Evolutionary conservation across 2,329 filamentous ascomycete genomes (phyloP), one percentile per base, ranked within the genome.

Genomic region (Colletotrichum sp.): DNA sequence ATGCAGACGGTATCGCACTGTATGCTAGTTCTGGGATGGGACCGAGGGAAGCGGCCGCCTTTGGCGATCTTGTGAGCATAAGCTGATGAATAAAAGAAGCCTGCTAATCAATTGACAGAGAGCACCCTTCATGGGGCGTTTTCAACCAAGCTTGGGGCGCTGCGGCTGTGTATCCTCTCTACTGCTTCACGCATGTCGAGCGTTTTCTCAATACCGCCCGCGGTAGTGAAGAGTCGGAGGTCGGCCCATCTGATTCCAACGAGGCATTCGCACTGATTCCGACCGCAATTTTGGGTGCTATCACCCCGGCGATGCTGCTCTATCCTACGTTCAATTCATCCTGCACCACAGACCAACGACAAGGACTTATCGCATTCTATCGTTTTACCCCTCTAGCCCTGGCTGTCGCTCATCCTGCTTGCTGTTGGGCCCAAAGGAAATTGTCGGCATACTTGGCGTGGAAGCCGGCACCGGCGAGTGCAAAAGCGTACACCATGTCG

Each of bases 1-100:
- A 73, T 69, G 71, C 71, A 73, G 3, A 63, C 71, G 16, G 36
- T 34, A 6, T 63, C 71, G 6, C 65, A 73, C n/a, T 73, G 71
- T 9, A 73, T 73, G 39, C 2, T 73, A 7, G 57, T 69, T 3
- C 21, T 73, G 6, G 71, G 65, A 24, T 73, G 66, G 71, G 34
- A n/a, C 9, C 3, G 4, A n/a, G 71, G 71, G 10, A 64, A 18
- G 2, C 36, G 59, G 16, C 26, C 21, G 3, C 28, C 39, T 13
- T 69, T 24, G 65, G 55, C 36, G 2, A 24, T 16, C 1, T 4
- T 34, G 71, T 73, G 28, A 28, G 28, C 26, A 28, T 28, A 28
- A 28, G 26, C 26, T 28, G 26, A 28, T 28, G 26, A 28, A 28
- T 2, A 28, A 28, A 28, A 28, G 1, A 18, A 10, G 16, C 13